Evolutionary conservation across 2,329 filamentous ascomycete genomes (phyloP).

Genomic region (Claviceps sp.): DNA sequence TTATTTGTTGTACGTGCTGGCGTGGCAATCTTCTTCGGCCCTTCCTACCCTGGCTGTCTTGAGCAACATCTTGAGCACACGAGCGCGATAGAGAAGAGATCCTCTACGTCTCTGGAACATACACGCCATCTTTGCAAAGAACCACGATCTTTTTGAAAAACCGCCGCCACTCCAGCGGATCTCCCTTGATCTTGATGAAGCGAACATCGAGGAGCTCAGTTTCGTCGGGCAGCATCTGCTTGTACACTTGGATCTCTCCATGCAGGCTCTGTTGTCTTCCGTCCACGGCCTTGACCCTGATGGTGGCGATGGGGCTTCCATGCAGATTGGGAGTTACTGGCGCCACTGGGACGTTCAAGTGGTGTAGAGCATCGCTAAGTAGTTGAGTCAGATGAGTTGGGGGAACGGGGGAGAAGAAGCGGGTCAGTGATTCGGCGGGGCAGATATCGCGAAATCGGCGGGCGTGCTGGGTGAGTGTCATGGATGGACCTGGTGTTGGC

Average conservation of each 20-base stretch:
- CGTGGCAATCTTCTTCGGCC: neutral
- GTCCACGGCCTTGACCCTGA: conserved; percentile 66
- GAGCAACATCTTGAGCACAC: neutral
- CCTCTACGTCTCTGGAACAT: conserved; percentile 31
- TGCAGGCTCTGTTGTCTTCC: conserved; percentile 57
- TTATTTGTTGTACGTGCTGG: neutral
- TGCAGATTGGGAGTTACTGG: conserved; percentile 31
- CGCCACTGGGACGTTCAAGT: conserved; percentile 67
- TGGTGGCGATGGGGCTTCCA: conserved; percentile 43
- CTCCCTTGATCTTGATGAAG: conserved; percentile 89
- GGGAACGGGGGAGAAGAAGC: conserved; percentile 79
- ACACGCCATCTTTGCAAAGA: conserved; percentile 75
- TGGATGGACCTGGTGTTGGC: conserved; percentile 59
- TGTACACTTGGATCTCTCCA: conserved; percentile 64
- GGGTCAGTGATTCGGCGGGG: conserved; percentile 72
- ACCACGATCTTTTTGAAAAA: conserved; percentile 95
- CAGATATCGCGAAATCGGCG: conserved; percentile 84
- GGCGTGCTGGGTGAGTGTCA: conserved; percentile 80
- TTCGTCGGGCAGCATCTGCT: conserved; percentile 40
- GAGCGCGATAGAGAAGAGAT: neutral
- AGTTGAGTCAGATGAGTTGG: conserved; percentile 64
- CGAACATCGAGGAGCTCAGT: conserved; percentile 66
- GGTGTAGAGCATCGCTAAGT: conserved; percentile 68
- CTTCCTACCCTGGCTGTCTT: neutral
- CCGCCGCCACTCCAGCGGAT: conserved; percentile 89